phyloP scores from a whole-genome alignment of 2,329 filamentous ascomycete species.

The Mycosphaerella sp. region DNA sequence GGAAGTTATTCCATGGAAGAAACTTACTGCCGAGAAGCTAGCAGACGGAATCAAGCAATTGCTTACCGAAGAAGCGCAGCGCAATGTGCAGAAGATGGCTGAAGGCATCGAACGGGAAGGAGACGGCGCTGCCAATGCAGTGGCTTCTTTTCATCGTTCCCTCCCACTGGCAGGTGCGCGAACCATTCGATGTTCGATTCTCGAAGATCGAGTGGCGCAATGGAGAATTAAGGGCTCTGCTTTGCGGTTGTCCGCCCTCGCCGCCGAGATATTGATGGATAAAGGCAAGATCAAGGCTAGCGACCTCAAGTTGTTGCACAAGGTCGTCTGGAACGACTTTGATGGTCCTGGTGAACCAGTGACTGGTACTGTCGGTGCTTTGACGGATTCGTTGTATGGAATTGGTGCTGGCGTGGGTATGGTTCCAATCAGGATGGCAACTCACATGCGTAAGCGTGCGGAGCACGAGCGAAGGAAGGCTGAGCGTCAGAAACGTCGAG shows the following conservation, averaged over 20 bases:
- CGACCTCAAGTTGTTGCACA: slow-evolving; percentile 57
- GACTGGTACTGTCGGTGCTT: slow-evolving; percentile 57
- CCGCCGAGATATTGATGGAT: slow-evolving; percentile 59
- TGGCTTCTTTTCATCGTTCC: slow-evolving; percentile 59
- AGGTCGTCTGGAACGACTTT: slow-evolving; percentile 66
- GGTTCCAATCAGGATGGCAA: slow-evolving; percentile 57
- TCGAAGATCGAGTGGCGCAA: slow-evolving; percentile 56
- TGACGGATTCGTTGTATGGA: slow-evolving; percentile 54
- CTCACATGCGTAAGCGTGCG: slow-evolving; percentile 51
- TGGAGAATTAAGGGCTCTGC: slow-evolving; percentile 60
- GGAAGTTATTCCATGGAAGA: slow-evolving; percentile 62
- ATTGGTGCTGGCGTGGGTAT: slow-evolving; percentile 58
- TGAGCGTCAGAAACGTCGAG: slow-evolving; percentile 29
- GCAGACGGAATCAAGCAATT: slow-evolving; percentile 66
- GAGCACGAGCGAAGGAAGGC: slow-evolving; percentile 48
- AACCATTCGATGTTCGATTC: slow-evolving; percentile 60
- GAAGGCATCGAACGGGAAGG: slow-evolving; percentile 58
- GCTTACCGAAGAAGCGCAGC: slow-evolving; percentile 54
- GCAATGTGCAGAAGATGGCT: slow-evolving; percentile 55
- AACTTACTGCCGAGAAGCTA: slow-evolving; percentile 56
- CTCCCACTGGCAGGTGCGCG: slow-evolving; percentile 44
- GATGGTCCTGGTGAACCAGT: slow-evolving; percentile 68
- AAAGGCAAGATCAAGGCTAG: slow-evolving; percentile 58
- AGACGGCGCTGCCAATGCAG: slow-evolving; percentile 64
- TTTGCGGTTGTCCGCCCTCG: slow-evolving; percentile 56